Base-by-base conservation (phyloP, 495 filamentous ascomycete genomes). In the Amniculicola lignicola region DNA sequence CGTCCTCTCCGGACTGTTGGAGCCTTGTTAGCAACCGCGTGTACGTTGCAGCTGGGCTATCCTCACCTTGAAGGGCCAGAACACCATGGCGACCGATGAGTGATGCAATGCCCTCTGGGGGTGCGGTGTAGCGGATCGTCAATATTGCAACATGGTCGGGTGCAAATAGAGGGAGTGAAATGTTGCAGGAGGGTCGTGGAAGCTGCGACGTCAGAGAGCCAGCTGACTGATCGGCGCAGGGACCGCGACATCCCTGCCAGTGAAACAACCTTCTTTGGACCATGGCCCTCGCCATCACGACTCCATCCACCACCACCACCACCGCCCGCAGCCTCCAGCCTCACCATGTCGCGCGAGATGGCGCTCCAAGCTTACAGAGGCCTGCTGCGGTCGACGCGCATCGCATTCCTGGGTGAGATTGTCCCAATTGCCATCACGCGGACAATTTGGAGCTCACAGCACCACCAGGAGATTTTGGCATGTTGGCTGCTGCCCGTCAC, bases 281-380 rank as follows among this genome's bases (percentile, higher is more conserved):
- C 37, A n/a, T 49, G 9, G 6, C 6, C 16, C 44, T 27, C 18
- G 43, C 43, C 40, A 46, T 29, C 22, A 44, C 16, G 4, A 23
- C 41, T 3, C 19, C 52, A 48, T 18, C 51, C 21, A 22, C 45
- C 27, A 16, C 31, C 1, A 7, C 19, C 36, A 12, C 19, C 31
- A 27, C 19, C 10, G 10, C 41, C 5, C 16, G 41, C 4, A 9
- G 10, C 4, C 46, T 14, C 5, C 24, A 47, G 10, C 10, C 12
- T 38, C 41, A 11, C 37, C 45, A 44, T 40, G 38, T 59, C 49
- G 15, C 53, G 22, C 7, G 45, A 57, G 36, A 85, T 89, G 72
- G 87, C 91, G 3, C 67, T 90, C 1, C 77, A 78, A 64, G 89
- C 90, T 15, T 98, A 96, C 71, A 79, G 92, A 59, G 76, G 86